Evolutionary conservation across 306 rosid genomes (phyloP).

Genomic region (Sicyos baderoa): DNA sequence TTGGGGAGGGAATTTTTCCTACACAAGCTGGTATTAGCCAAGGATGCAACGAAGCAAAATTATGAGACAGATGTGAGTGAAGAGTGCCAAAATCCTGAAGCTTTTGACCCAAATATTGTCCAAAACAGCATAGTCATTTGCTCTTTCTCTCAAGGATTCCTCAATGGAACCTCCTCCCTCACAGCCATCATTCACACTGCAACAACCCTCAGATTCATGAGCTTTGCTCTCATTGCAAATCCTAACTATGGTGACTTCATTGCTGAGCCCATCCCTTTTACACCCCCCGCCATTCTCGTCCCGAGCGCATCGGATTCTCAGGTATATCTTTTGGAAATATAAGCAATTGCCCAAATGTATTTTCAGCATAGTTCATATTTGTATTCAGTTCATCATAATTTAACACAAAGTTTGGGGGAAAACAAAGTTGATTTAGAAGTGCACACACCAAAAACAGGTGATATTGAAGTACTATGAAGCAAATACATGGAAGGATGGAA

Average conservation of each 20-base stretch:
- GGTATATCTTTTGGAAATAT: constrained; percentile 32
- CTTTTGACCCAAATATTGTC: constrained; percentile 40
- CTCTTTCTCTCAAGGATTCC: constrained; percentile 67
- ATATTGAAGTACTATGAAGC: constrained; percentile 48
- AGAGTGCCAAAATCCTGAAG: constrained; percentile 81
- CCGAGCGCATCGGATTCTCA: constrained; percentile 48
- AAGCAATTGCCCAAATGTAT: background rate
- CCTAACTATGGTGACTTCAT: constrained; percentile 58
- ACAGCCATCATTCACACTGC: constrained; percentile 47
- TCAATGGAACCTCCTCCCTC: constrained; percentile 50
- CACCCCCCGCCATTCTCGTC: constrained; percentile 54
- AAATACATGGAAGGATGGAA: constrained; percentile 40
- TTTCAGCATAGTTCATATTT: too few relatives aligned
- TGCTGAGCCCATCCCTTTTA: constrained; percentile 61
- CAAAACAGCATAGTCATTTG: constrained; percentile 53
- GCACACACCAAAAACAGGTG: constrained; percentile 28
- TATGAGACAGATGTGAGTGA: constrained; percentile 46
- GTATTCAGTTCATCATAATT: too few relatives aligned
- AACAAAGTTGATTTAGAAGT: background rate
- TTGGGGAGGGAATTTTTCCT: constrained; percentile 38
- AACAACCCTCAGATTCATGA: constrained; percentile 38
- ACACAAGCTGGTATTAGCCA: constrained; percentile 56
- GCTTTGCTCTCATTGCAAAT: constrained; percentile 55
- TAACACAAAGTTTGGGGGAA: background rate
- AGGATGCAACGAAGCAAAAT: constrained; percentile 45